These are phyloP conservation scores for Hymenoscyphus linearis DNA, from an alignment of 2,329 filamentous ascomycete species.

Conservation along the genomic window DNA sequence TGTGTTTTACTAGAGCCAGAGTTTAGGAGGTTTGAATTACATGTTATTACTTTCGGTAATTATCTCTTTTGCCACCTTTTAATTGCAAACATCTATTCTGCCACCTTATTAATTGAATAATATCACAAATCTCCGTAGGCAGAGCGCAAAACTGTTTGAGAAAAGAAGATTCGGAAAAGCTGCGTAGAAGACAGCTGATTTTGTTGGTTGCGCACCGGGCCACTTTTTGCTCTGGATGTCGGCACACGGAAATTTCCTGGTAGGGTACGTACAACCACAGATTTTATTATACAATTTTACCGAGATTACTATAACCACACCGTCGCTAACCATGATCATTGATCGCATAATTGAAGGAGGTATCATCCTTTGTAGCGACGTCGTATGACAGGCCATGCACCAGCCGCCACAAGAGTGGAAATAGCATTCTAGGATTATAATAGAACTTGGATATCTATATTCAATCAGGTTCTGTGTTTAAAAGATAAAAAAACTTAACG, in stretches of 20 bases:
- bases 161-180: not conserved
- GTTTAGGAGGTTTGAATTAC: not conserved
- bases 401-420: slow-evolving; percentile 4
- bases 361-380: too few relatives aligned
- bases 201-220: not conserved
- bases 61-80: not conserved
- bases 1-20: not conserved
- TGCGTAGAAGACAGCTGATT: not conserved
- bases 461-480: slow-evolving; percentile 1
- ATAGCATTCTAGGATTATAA: slow-evolving; percentile 3
- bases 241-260: too few relatives aligned
- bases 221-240: not conserved
- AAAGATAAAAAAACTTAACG: slow-evolving; percentile 4
- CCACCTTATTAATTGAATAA: not conserved
- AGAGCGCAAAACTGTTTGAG: not conserved
- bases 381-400: slow-evolving; percentile 1
- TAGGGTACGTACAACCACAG: not conserved
- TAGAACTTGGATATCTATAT: slow-evolving; percentile 2
- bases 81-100: slow-evolving; percentile 9
- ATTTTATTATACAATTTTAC: slow-evolving; percentile 5
- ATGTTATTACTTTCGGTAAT: not conserved
- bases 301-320: slow-evolving; percentile 9
- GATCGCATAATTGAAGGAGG: not conserved
- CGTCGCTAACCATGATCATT: slow-evolving; percentile 4
- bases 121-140: not conserved